Evolutionary conservation across 2,329 filamentous ascomycete genomes (phyloP), one percentile per base, ranked within the genome.

Genomic region (Chaetomiaceae sp.): DNA sequence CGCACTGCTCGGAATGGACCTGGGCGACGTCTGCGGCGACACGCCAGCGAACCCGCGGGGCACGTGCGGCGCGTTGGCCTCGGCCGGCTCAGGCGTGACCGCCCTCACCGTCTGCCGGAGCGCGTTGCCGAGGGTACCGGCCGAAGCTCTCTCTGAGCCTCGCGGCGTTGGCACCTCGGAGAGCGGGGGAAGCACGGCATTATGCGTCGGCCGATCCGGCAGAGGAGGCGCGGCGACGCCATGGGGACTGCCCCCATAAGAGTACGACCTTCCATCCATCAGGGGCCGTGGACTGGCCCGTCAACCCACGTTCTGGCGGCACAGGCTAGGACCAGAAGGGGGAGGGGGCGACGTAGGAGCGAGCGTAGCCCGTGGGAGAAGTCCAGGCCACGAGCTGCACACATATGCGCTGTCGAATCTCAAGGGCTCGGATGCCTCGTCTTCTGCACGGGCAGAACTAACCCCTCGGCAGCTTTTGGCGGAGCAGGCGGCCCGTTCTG

Each of bases 51-150:
- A 58, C 42, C 58, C 58, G 45, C 62, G 66, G 52, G 62, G 51
- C 35, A 56, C 47, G 29, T 56, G 56, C 34, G 55, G 22, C 33
- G 43, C 42, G 24, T 38, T 48, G 33, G 58, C 56, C 48, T 74
- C 72, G 50, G 61, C 53, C 34, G 65, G 66, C 35, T 88, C 84
- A 54, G 83, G 82, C 51, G 83, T 86, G 53, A 86, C 80, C 47
- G 81, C 69, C 52, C 83, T 79, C 58, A 83, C 77, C 37, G 75
- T 77, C 43, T 64, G 52, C 38, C 59, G 62, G 44, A 61, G 60
- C 48, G 52, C 49, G 38, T 52, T 35, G 32, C 58, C 58, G 19
- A 60, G 51, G 49, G 54, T 58, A 49, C 58, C 56, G 49, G 57
- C 50, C 50, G 63, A 57, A 29, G 55, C 40, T 50, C 58, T 53